These are phyloP conservation scores for Symbiodinium natans DNA, from an alignment of 73 alveolate species.

Conservation along the genomic window DNA sequence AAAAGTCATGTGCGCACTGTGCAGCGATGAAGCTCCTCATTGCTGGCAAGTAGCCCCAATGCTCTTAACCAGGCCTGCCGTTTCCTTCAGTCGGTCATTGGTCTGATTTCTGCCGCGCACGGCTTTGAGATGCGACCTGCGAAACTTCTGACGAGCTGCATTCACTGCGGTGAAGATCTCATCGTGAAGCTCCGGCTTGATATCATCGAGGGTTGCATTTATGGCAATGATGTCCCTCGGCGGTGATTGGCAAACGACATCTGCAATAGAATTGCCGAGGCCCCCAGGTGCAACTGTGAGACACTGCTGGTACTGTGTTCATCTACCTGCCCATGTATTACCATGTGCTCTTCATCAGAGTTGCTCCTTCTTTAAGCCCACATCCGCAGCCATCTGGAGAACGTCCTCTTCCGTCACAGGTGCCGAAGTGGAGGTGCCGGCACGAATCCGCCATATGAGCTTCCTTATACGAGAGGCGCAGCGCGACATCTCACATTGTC, in stretches of 20 bases:
- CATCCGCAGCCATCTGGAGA: neutral
- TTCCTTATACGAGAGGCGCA: neutral
- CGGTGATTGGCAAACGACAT: no score
- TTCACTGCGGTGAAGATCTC: constrained; percentile 7
- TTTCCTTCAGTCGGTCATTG: no score
- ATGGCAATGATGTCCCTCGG: constrained; percentile 49
- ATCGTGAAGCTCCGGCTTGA: constrained; percentile 52
- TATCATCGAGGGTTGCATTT: constrained; percentile 30
- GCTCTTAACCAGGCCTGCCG: neutral
- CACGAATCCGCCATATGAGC: neutral
- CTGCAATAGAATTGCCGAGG: no score
- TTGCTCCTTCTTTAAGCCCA: constrained; percentile 55
- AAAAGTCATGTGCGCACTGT: no score
- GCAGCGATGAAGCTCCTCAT: no score
- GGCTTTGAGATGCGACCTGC: no score
- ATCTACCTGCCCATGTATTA: no score
- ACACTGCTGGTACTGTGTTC: no score
- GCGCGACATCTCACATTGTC: no score
- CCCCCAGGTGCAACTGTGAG: no score
- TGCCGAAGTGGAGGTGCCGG: constrained; percentile 11
- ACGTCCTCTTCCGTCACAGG: constrained; percentile 22
- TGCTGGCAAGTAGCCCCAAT: constrained; percentile 46
- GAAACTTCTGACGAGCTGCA: neutral
- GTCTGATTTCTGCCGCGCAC: no score
- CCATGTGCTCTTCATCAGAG: no score